phyloP scores from a whole-genome alignment of 148 eudicot genomes.

The Chenopodium album region DNA sequence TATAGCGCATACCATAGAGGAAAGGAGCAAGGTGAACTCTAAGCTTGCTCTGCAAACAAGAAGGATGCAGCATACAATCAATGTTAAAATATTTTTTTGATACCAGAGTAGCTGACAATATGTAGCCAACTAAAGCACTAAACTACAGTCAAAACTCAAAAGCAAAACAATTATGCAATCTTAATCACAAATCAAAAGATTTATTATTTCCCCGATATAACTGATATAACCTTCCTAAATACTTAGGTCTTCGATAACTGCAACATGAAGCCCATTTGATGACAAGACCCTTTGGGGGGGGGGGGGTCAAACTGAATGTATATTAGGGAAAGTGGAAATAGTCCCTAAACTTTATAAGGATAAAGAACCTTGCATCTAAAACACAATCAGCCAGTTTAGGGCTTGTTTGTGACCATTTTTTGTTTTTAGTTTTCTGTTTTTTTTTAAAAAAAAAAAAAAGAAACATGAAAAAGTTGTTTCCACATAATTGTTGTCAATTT shows the following conservation, averaged over 20 bases:
- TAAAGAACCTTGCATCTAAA: background rate
- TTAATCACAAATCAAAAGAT: background rate
- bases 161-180: background rate
- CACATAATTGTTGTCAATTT: too few relatives aligned
- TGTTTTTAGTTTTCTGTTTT: too few relatives aligned
- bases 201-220: background rate
- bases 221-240: background rate
- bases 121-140: background rate
- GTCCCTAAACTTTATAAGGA: background rate
- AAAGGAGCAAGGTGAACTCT: constrained; percentile 81
- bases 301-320: too few relatives aligned
- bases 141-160: background rate
- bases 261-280: background rate
- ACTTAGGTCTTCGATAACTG: background rate
- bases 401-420: too few relatives aligned
- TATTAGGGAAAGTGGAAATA: background rate
- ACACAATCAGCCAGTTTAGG: background rate
- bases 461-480: too few relatives aligned
- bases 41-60: constrained; percentile 57
- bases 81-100: background rate
- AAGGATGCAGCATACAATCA: background rate
- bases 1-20: constrained; percentile 78
- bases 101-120: background rate
- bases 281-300: too few relatives aligned
- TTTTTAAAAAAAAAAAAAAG: too few relatives aligned